These are phyloP conservation scores for Populus pruinosa DNA, from an alignment of 345 rosid genomes.

Conservation along the genomic window DNA sequence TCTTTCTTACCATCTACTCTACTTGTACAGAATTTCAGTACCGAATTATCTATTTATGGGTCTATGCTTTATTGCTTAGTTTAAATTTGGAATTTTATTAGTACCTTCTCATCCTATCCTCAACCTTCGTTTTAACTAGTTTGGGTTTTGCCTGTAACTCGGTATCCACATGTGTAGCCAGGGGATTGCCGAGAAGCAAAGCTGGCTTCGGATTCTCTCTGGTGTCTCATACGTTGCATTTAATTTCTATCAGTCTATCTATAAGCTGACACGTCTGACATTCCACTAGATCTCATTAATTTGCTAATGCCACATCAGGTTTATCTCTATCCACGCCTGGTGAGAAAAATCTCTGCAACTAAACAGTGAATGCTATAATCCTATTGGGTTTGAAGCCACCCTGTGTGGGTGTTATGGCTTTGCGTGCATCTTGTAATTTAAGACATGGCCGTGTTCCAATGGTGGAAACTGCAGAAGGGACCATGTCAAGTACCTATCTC, in stretches of 20 bases:
- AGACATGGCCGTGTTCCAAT: constrained; percentile 4
- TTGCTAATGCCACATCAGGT: constrained; percentile 8
- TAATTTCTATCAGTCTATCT: constrained; percentile 12
- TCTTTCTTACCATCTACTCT: constrained; percentile 5
- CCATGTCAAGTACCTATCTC: constrained; percentile 10
- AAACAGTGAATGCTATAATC: not conserved
- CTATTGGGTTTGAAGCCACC: constrained; percentile 11
- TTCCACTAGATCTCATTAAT: constrained; percentile 39
- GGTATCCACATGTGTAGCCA: not conserved
- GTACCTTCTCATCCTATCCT: not conserved
- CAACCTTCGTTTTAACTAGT: not conserved
- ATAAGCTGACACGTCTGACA: constrained; percentile 39
- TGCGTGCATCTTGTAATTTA: constrained; percentile 2
- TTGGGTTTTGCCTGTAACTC: not conserved
- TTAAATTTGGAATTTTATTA: not conserved
- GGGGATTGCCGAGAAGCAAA: constrained; percentile 8
- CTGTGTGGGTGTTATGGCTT: constrained; percentile 6
- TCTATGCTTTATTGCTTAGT: not conserved
- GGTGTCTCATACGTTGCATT: constrained; percentile 18
- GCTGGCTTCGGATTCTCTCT: constrained; percentile 23
- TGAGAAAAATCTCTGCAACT: not conserved
- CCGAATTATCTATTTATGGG: constrained; percentile 14
- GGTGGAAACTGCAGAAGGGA: constrained; percentile 8
- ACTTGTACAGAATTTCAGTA: constrained; percentile 40
- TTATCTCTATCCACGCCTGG: constrained; percentile 2